Percentiles rank a stretch among this genome's conserved stretches.
phyloP scores from a whole-genome alignment of 371 early-diverging fungal genomes.

The Mortierella sp. region DNA sequence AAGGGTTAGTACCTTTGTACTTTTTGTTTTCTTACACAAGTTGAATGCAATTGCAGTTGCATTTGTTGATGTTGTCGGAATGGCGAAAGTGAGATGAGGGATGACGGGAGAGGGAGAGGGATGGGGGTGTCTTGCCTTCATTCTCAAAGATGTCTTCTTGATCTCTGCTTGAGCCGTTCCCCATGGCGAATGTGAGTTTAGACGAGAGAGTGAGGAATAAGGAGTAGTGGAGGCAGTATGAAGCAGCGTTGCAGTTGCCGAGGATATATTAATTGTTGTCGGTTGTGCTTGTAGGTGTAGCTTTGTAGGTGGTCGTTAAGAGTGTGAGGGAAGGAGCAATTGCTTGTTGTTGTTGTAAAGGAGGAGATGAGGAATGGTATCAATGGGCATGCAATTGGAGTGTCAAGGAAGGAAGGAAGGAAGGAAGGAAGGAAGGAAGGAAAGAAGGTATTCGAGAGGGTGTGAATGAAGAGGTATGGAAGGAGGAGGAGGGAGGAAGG shows the following conservation, averaged over 20 bases:
- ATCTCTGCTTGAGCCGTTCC: conserved; percentile 51
- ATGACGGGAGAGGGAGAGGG: neutral
- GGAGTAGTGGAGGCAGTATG: neutral
- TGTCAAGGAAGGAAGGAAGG: neutral
- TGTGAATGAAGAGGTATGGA: neutral
- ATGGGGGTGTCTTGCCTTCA: conserved; percentile 45
- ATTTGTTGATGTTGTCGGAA: neutral
- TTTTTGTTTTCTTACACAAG: too few relatives aligned
- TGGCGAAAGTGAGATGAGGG: neutral
- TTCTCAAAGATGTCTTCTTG: conserved; percentile 54
- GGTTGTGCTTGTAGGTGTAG: neutral
- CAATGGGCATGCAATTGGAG: conserved; percentile 1
- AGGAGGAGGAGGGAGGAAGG: neutral
- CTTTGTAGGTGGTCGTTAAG: neutral
- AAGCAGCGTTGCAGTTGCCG: neutral
- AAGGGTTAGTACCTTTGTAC: neutral
- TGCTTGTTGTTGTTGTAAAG: neutral
- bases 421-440: neutral
- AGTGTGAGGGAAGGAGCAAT: neutral
- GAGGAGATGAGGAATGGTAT: neutral
- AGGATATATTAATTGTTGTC: neutral
- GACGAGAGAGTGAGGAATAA: neutral
- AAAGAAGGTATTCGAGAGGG: neutral
- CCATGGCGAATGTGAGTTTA: conserved; percentile 25
- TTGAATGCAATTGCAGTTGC: neutral